Conservation (phyloP, 129 eudicot species). For the Smallanthus sonchifolius region DNA sequence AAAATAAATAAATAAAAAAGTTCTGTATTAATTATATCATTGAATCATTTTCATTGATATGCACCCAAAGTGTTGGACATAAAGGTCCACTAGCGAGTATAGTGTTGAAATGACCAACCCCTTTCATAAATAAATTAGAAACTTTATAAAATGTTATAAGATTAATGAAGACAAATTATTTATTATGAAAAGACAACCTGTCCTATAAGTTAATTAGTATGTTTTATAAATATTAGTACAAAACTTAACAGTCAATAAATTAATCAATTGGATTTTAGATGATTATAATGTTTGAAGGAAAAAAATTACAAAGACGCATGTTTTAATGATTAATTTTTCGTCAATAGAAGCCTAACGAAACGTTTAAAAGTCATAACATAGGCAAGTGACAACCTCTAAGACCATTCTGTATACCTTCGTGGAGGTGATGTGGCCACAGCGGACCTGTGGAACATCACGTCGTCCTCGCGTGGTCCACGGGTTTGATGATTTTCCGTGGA, state of each 20-base stretch:
- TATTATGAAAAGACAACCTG: not conserved
- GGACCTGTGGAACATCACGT: too few species aligned
- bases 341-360: not conserved
- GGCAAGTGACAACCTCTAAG: too few species aligned
- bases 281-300: too few species aligned
- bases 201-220: not conserved
- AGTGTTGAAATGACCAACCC: slow-evolving; percentile 4
- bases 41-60: slow-evolving; percentile 13
- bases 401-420: too few species aligned
- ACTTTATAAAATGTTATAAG: not conserved
- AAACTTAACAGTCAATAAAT: not conserved
- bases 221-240: not conserved
- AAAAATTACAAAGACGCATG: too few species aligned
- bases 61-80: slow-evolving; percentile 20
- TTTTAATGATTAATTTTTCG: not conserved
- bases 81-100: slow-evolving; percentile 24
- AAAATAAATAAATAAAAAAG: not conserved
- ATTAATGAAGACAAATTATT: not conserved
- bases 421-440: too few species aligned
- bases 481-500: too few species aligned
- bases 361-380: not conserved
- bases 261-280: not conserved
- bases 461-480: too few species aligned
- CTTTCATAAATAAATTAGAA: not conserved
- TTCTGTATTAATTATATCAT: not conserved